Conservation (phyloP, 306 rosid species). For the Coriaria nepalensis region DNA sequence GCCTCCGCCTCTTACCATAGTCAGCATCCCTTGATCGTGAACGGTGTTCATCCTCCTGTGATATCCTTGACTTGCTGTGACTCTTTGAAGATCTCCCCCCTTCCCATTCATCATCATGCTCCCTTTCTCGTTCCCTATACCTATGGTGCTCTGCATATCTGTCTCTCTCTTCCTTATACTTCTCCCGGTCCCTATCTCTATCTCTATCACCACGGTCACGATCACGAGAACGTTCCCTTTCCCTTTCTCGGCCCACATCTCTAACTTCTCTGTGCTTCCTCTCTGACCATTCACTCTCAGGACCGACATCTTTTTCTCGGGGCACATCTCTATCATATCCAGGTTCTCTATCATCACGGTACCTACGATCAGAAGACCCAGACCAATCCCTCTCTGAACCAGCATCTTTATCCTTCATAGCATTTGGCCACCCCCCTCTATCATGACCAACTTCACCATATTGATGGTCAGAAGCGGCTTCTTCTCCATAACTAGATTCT, state of each 20-base stretch:
- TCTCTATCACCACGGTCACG: slow-evolving; percentile 36
- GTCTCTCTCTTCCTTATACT: slow-evolving; percentile 76
- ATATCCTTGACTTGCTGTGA: slow-evolving; percentile 56
- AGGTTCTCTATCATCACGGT: slow-evolving; percentile 76
- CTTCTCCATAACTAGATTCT: slow-evolving; percentile 96
- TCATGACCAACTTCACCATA: slow-evolving; percentile 87
- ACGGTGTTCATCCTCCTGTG: slow-evolving; percentile 71
- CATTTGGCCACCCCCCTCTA: slow-evolving; percentile 69
- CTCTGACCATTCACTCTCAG: slow-evolving; percentile 65
- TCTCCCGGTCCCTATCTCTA: slow-evolving; percentile 62
- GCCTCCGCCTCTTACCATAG: slow-evolving; percentile 86
- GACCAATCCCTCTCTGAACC: slow-evolving; percentile 95
- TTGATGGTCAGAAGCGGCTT: slow-evolving; percentile 86
- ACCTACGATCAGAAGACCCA: slow-evolving; percentile 78
- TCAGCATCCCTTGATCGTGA: slow-evolving; percentile 89
- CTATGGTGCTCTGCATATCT: slow-evolving; percentile 79
- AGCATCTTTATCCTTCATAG: slow-evolving; percentile 77
- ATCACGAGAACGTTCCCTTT: slow-evolving; percentile 39
- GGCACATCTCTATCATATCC: slow-evolving; percentile 67
- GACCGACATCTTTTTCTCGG: slow-evolving; percentile 59
- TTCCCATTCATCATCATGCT: slow-evolving; percentile 81
- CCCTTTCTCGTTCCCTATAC: slow-evolving; percentile 66
- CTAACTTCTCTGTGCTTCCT: slow-evolving; percentile 69
- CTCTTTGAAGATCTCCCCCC: slow-evolving; percentile 75
- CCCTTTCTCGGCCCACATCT: slow-evolving; percentile 58